Base-by-base conservation (phyloP, 139 green algal genomes). In the Closterium sp. region DNA sequence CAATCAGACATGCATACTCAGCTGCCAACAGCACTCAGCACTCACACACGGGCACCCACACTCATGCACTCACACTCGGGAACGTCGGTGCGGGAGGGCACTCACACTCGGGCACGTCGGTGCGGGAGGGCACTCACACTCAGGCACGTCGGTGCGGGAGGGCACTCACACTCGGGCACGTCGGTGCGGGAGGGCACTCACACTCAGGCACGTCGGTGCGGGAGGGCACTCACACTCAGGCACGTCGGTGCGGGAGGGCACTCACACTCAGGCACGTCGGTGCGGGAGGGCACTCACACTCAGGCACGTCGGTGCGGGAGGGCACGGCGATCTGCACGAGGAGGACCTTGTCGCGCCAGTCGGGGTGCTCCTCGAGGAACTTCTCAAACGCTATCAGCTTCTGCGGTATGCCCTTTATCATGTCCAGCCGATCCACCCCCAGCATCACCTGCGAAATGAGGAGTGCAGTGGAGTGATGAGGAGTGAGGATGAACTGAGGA, bases 381-480 rank as follows among this genome's bases (percentile, higher is more conserved):
- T 99, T 99, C 95, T 99, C 98, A 96, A 98, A 99, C 19, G 98
- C 98, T 70, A 99, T 97, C 91, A 99, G 97, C 96, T 99, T 99
- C 95, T 99, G 98, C 0, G 98, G 98, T 85, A 99, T 99, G 95
- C 98, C 98, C 95, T 99, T 99, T 94, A 99, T 99, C 97, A 99
- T 99, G 96, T 99, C 98, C 88, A 99, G 95, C 31, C 98, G 96
- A 95, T 99, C 98, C 86, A 99, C 98, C 1, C 98, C 98, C 86
- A 99, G 95, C 98, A 99, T 99, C 34, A 99, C 93, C 92, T 95
- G 90, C 86, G 4, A 28, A 28, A 87, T 2, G 5, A 21, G 2
- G 79, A 87, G 79, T 24, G 70, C 2, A 27, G 70, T 5, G 70
- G 24, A 27, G 24, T 24, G 70, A 5, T 5, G 70, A 86, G 70